These are phyloP conservation scores for Cardamine chenopodiifolia DNA, from an alignment of 345 rosid genomes.

Conservation along the genomic window DNA sequence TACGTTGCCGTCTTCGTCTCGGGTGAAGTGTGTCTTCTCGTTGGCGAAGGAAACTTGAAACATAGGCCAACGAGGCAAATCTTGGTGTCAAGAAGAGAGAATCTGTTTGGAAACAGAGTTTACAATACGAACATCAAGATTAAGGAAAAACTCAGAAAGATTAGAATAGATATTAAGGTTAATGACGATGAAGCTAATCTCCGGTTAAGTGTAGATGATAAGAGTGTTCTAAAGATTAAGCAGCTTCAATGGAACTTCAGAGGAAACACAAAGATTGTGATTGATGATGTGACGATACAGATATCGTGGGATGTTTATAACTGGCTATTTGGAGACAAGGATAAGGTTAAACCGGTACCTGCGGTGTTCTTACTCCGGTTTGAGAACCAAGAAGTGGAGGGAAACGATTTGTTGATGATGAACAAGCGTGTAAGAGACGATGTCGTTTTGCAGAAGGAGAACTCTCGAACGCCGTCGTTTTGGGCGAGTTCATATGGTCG, in stretches of 20 bases:
- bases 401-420: constrained; percentile 33
- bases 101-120: constrained; percentile 62
- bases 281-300: constrained; percentile 68
- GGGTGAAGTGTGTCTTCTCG: constrained; percentile 61
- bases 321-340: constrained; percentile 59
- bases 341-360: constrained; percentile 41
- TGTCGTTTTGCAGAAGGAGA: constrained; percentile 49
- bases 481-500: constrained; percentile 66
- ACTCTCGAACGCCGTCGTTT: constrained; percentile 57
- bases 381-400: constrained; percentile 49
- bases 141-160: constrained; percentile 60
- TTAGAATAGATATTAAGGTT: constrained; percentile 61
- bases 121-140: constrained; percentile 64
- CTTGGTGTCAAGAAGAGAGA: constrained; percentile 68
- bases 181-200: constrained; percentile 44
- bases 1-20: constrained; percentile 67
- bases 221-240: constrained; percentile 64
- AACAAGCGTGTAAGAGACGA: constrained; percentile 34
- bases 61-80: constrained; percentile 46
- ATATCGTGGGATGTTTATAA: constrained; percentile 91
- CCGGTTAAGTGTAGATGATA: constrained; percentile 55
- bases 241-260: constrained; percentile 85
- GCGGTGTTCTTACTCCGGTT: constrained; percentile 81
- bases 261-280: constrained; percentile 70
- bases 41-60: constrained; percentile 59